phyloP scores from a whole-genome alignment of 2,329 filamentous ascomycete species.

The Dactylellina leptospora region DNA sequence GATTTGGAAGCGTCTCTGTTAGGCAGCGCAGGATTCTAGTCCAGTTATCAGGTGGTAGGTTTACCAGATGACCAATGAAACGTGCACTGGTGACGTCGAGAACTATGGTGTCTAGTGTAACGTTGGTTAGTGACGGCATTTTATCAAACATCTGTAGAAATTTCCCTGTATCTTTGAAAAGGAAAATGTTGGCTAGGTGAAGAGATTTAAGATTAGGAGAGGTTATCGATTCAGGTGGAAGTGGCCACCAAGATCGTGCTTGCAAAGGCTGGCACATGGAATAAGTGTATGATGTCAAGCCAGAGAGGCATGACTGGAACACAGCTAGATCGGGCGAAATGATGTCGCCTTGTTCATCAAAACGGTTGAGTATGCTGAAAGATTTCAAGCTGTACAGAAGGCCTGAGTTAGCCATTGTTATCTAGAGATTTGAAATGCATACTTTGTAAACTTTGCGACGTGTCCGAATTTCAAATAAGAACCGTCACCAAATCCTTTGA shows the following conservation, averaged over 20 bases:
- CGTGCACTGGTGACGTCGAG: background rate
- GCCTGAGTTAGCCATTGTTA: too few species aligned
- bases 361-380: background rate
- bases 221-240: background rate
- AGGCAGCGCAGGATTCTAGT: background rate
- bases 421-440: too few species aligned
- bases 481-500: slow-evolving; percentile 1
- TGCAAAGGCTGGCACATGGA: background rate
- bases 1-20: background rate
- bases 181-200: background rate
- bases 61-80: background rate
- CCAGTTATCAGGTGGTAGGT: background rate
- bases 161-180: background rate
- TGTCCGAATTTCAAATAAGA: background rate
- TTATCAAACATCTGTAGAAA: slow-evolving; percentile 5
- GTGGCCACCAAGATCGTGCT: background rate
- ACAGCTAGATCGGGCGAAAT: background rate
- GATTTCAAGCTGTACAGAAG: slow-evolving; percentile 14
- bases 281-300: slow-evolving; percentile 1
- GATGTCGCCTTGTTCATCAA: background rate
- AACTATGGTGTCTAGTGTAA: background rate
- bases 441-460: background rate
- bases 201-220: slow-evolving; percentile 1
- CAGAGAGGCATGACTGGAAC: background rate
- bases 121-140: slow-evolving; percentile 4